Evolutionary conservation across 2,329 filamentous ascomycete species (phyloP).

Genomic region (Tolypocladium sp.): DNA sequence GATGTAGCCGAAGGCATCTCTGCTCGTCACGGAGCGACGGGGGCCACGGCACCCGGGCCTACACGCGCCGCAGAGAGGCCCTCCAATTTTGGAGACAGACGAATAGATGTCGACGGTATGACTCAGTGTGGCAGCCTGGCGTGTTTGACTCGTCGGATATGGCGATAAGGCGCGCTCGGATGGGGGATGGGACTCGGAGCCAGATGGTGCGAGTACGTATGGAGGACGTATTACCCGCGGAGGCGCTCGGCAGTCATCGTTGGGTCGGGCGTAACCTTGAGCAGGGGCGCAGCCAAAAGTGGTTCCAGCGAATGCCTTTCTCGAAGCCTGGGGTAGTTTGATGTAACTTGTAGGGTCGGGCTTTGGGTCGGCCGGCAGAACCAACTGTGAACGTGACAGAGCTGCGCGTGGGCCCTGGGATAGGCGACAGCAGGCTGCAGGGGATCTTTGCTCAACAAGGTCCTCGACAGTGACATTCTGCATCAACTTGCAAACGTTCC

Average conservation of each 20-base stretch:
- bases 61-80: not conserved
- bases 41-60: not conserved
- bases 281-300: not conserved
- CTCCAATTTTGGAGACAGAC: not conserved
- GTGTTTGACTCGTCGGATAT: not conserved
- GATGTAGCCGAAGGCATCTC: slow-evolving; percentile 3
- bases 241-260: not conserved
- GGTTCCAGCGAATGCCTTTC: not conserved
- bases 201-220: not conserved
- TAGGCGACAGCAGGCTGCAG: not conserved
- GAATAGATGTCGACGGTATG: not conserved
- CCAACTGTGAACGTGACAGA: not conserved
- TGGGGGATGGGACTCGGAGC: not conserved
- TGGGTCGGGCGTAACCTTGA: not conserved
- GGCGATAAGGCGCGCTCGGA: not conserved
- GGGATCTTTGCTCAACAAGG: not conserved
- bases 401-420: not conserved
- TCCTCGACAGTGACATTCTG: not conserved
- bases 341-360: not conserved
- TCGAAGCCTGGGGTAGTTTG: not conserved
- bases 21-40: not conserved
- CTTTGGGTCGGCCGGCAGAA: not conserved
- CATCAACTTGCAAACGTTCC: not conserved
- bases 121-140: not conserved
- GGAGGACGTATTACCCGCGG: not conserved